Evolutionary conservation across 2,329 filamentous ascomycete species (phyloP).

Genomic region (Fusarium beomiforme): DNA sequence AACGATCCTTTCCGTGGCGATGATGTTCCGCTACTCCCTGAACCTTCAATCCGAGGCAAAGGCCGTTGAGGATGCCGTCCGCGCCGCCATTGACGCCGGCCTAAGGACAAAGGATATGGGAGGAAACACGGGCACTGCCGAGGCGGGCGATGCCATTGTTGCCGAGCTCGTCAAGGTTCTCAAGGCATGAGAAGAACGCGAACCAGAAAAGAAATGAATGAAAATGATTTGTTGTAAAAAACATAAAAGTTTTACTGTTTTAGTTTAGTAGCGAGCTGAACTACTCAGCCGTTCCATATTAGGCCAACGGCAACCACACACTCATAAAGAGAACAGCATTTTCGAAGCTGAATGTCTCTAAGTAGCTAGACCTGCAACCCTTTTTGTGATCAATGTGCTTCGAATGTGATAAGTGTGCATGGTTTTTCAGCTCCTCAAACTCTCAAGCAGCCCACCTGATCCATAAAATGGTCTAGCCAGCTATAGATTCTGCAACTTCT

Average conservation of each 20-base stretch:
- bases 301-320: rapidly evolving
- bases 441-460: not conserved
- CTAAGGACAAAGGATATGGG: constrained; percentile 85
- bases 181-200: constrained; percentile 31
- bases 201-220: too few species aligned
- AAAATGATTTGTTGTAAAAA: too few species aligned
- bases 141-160: constrained; percentile 81
- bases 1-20: constrained; percentile 89
- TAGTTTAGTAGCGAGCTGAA: not conserved
- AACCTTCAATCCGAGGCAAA: constrained; percentile 76
- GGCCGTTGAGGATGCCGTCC: constrained; percentile 82
- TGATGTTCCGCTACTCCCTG: constrained; percentile 94
- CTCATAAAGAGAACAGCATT: rapidly evolving
- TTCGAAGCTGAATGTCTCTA: not conserved
- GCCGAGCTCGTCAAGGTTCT: constrained; percentile 29
- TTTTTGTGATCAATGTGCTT: not conserved
- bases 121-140: constrained; percentile 74
- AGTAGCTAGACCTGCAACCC: rapidly evolving
- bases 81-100: constrained; percentile 79
- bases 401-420: not conserved
- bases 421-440: not conserved
- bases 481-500: not conserved
- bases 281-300: not conserved
- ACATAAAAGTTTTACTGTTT: too few species aligned
- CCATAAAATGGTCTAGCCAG: not conserved